Conservation (phyloP, 2,329 filamentous ascomycete genomes). For the Hypoxylon sp. region DNA sequence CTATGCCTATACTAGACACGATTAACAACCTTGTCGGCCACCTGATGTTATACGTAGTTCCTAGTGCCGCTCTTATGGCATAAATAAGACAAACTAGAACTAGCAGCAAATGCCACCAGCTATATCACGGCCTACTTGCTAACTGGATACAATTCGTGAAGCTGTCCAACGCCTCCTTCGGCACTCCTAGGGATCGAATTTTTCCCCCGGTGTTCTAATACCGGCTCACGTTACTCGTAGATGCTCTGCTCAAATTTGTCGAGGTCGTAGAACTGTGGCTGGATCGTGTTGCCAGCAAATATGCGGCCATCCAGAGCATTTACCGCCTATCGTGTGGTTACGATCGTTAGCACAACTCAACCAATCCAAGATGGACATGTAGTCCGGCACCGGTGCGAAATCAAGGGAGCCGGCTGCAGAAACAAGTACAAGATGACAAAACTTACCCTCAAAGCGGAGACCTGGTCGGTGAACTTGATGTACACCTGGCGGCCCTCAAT, state of each 20-base stretch:
- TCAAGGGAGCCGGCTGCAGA: conserved; percentile 2
- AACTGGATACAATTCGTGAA: neutral
- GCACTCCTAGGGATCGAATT: conserved; percentile 11
- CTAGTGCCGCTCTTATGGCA: neutral
- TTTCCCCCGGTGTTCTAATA: neutral
- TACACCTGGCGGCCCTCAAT: conserved; percentile 79
- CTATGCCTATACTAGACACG: neutral
- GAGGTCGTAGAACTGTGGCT: conserved; percentile 84
- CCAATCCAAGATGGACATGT: neutral
- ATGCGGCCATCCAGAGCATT: conserved; percentile 89
- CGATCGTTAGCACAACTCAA: conserved; percentile 6
- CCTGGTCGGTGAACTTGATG: conserved; percentile 89
- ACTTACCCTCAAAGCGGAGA: conserved; percentile 87
- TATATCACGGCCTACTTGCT: neutral
- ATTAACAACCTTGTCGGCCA: too few species aligned
- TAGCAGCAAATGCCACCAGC: neutral
- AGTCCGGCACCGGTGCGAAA: conserved; percentile 7
- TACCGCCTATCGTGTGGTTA: conserved; percentile 74
- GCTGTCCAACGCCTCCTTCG: conserved; percentile 21
- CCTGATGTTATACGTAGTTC: too few species aligned
- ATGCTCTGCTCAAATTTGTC: conserved; percentile 84
- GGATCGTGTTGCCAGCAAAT: conserved; percentile 89
- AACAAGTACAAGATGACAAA: neutral
- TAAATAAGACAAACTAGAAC: neutral
- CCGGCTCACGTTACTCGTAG: conserved; percentile 56